phyloP scores from a whole-genome alignment of 331 rosid species.

The Rhamnella rubrinervis region DNA sequence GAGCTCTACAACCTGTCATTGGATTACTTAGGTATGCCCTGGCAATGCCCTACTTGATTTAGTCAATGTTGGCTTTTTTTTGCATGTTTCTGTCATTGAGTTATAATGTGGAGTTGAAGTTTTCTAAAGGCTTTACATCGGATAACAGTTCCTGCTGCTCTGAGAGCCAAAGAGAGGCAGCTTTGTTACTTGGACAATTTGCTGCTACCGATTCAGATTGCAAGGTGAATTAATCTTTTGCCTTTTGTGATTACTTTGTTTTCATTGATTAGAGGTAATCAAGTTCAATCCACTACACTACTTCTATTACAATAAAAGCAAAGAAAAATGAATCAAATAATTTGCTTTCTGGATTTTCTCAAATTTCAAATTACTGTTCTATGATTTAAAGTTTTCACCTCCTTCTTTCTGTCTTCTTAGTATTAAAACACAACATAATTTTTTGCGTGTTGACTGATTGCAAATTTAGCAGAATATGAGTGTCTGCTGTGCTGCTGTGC shows the following conservation, averaged over 20 bases:
- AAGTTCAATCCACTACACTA: background rate
- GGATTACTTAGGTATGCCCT: conserved; percentile 81
- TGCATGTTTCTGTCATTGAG: background rate
- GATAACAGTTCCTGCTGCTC: conserved; percentile 81
- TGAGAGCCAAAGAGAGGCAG: conserved; percentile 99
- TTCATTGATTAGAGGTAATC: conserved; percentile 1
- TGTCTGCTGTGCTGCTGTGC: conserved; percentile 4
- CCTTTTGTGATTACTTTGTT: background rate
- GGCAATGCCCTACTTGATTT: background rate
- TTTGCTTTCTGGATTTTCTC: background rate
- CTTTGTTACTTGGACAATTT: conserved; percentile 95
- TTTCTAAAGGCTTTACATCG: background rate
- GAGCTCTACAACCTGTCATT: conserved; percentile 97
- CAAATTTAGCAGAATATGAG: background rate
- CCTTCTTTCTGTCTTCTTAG: conserved; percentile 15
- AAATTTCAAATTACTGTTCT: background rate
- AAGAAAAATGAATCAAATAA: background rate
- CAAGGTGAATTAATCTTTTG: conserved; percentile 51
- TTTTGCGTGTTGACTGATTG: conserved; percentile 14
- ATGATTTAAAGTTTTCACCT: conserved; percentile 6
- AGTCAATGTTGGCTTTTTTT: background rate
- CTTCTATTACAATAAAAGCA: conserved; percentile 17
- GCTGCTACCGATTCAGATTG: conserved; percentile 99
- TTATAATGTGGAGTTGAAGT: conserved; percentile 2
- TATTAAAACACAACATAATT: conserved; percentile 6